Conservation (phyloP, 306 rosid genomes). For the Hylodesmum podocarpum region DNA sequence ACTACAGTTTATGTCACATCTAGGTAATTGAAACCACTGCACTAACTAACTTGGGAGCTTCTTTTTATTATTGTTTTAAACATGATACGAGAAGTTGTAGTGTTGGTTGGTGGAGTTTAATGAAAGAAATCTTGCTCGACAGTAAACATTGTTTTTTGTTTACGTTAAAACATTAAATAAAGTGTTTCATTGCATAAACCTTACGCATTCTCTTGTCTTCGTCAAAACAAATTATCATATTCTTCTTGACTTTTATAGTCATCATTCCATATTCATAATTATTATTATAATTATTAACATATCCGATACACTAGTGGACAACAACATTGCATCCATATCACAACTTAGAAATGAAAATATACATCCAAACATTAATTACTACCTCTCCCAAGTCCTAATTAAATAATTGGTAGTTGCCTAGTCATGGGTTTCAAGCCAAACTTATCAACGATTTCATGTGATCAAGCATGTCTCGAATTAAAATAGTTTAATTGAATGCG, state of each 20-base stretch:
- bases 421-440: not conserved
- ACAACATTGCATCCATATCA: not conserved
- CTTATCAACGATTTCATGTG: not conserved
- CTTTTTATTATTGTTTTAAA: not conserved
- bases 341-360: not conserved
- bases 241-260: conserved; percentile 23
- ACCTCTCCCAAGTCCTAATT: not conserved
- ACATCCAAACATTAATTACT: not conserved
- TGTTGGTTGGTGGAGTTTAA: conserved; percentile 13
- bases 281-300: not conserved
- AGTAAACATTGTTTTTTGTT: not conserved
- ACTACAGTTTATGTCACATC: not conserved
- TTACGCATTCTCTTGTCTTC: conserved; percentile 21
- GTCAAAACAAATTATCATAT: conserved; percentile 19
- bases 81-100: not conserved
- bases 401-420: conserved; percentile 22
- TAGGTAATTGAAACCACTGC: no score
- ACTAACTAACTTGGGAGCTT: not conserved
- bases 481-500: no score
- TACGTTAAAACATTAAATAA: not conserved
- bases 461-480: not conserved
- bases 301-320: not conserved
- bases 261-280: not conserved
- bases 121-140: not conserved
- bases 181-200: conserved; percentile 14